phyloP scores from a whole-genome alignment of 73 alveolate species.

The Blepharisma japonicum region DNA sequence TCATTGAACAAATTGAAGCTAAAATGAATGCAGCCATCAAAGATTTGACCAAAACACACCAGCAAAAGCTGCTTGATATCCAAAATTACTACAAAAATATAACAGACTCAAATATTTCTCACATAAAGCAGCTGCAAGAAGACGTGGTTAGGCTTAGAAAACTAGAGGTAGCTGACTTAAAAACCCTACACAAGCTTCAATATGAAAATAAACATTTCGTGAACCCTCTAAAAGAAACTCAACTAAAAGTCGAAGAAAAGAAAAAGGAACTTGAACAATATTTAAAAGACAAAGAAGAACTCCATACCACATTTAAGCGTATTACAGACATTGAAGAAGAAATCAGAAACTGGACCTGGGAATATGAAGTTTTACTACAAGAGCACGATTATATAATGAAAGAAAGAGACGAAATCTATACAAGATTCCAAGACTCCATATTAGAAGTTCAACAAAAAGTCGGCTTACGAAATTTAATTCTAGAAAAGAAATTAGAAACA shows the following conservation, averaged over 20 bases:
- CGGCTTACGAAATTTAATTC: constrained; percentile 84
- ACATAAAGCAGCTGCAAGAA: constrained; percentile 87
- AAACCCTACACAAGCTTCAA: constrained; percentile 63
- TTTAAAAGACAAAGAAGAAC: constrained; percentile 66
- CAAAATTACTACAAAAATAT: constrained; percentile 93
- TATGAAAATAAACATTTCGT: constrained; percentile 55
- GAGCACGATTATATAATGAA: constrained; percentile 84
- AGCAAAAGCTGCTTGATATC: constrained; percentile 85
- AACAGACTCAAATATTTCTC: constrained; percentile 91
- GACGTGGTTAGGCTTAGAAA: constrained; percentile 83
- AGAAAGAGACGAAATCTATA: constrained; percentile 88
- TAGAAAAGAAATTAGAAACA: constrained; percentile 90
- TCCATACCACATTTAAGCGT: constrained; percentile 58
- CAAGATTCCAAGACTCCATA: constrained; percentile 77
- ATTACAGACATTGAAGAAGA: constrained; percentile 73
- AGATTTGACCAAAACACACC: constrained; percentile 86
- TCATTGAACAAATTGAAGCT: constrained; percentile 80
- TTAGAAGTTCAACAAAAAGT: constrained; percentile 92
- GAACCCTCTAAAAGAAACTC: constrained; percentile 85
- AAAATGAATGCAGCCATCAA: constrained; percentile 88
- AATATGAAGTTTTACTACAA: constrained; percentile 91
- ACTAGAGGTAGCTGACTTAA: constrained; percentile 70
- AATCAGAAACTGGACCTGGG: constrained; percentile 87
- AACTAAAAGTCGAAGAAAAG: constrained; percentile 70
- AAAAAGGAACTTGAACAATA: constrained; percentile 67